A percentile compares a stretch with the other conserved stretches of the same genome.
These are phyloP conservation scores for Penicillium hesseltinei DNA, from an alignment of 2,329 filamentous ascomycete genomes.

Conservation along the genomic window DNA sequence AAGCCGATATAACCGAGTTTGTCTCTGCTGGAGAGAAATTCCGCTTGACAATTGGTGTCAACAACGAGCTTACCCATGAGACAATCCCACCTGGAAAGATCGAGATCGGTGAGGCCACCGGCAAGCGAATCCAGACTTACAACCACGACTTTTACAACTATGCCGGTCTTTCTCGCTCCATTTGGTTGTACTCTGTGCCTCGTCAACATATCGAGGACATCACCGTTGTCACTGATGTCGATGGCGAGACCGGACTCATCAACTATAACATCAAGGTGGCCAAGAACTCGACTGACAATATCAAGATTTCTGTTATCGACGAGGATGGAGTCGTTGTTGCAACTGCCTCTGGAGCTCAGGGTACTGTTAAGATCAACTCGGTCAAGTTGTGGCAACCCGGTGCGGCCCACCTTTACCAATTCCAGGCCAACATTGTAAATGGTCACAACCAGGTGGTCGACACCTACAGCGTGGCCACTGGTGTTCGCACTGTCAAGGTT, in stretches of 20 bases:
- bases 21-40: constrained; percentile 23
- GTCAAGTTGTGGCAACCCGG: constrained; percentile 25
- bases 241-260: constrained; percentile 3
- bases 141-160: constrained; percentile 37
- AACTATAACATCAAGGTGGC: not conserved
- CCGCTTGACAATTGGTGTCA: constrained; percentile 33
- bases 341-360: constrained; percentile 7
- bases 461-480: constrained; percentile 22
- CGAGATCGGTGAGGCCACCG: constrained; percentile 5
- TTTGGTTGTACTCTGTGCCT: constrained; percentile 29
- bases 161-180: constrained; percentile 28
- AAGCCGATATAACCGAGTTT: constrained; percentile 24
- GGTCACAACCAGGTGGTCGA: constrained; percentile 14
- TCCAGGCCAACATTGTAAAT: constrained; percentile 8
- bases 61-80: constrained; percentile 29
- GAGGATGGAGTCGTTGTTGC: not conserved
- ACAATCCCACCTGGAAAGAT: constrained; percentile 30
- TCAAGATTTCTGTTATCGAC: not conserved
- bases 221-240: constrained; percentile 22
- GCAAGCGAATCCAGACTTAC: constrained; percentile 25
- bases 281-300: not conserved
- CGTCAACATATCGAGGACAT: constrained; percentile 22
- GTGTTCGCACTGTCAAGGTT: constrained; percentile 24
- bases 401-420: too few relatives aligned
- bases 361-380: constrained; percentile 15